Evolutionary conservation across 768 basidiomycete species (phyloP).

Genomic region (Collybia sp.): DNA sequence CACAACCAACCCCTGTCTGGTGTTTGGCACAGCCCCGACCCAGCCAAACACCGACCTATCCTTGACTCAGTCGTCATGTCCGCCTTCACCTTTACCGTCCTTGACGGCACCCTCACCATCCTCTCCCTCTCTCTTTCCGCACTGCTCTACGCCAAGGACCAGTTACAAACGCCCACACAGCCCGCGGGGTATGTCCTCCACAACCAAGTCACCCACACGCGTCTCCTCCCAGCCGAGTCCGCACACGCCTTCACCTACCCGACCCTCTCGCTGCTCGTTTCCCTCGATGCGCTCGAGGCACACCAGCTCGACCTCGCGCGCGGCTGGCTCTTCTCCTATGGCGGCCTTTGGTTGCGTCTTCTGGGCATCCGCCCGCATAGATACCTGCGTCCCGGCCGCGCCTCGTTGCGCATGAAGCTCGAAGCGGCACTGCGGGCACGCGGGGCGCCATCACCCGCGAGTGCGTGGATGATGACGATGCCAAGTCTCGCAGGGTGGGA

Average conservation of each 20-base stretch:
- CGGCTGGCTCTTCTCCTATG: conserved; percentile 55
- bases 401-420: conserved; percentile 37
- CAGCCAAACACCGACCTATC: too few species aligned
- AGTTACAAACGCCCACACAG: too few species aligned
- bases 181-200: too few species aligned
- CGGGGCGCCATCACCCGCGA: conserved; percentile 16
- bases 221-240: conserved; percentile 23
- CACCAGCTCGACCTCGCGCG: conserved; percentile 37
- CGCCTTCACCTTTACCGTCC: too few species aligned
- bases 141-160: too few species aligned
- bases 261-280: conserved; percentile 50
- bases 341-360: conserved; percentile 36
- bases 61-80: too few species aligned
- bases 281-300: conserved; percentile 48
- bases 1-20: too few species aligned
- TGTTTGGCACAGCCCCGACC: too few species aligned
- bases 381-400: conserved; percentile 30
- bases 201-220: conserved; percentile 10
- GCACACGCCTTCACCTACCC: conserved; percentile 58
- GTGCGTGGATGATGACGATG: conserved; percentile 72
- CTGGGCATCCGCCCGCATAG: conserved; percentile 39
- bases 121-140: too few species aligned
- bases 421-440: conserved; percentile 24
- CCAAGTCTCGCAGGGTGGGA: conserved; percentile 62
- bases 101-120: too few species aligned